These are phyloP conservation scores for Rachicladosporium sp. DNA, from an alignment of 2,329 filamentous ascomycete genomes.

Conservation along the genomic window DNA sequence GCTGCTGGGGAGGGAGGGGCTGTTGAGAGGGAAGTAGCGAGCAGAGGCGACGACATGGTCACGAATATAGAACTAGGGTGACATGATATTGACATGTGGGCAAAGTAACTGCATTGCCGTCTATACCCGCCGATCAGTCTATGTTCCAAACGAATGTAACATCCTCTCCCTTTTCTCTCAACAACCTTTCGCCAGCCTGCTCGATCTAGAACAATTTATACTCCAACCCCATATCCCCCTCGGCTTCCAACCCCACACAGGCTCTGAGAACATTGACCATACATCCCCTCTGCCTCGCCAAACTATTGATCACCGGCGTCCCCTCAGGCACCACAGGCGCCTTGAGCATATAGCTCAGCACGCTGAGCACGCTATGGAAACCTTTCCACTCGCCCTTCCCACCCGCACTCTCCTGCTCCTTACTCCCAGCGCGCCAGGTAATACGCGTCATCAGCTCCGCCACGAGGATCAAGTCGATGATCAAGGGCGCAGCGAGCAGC, in stretches of 20 bases:
- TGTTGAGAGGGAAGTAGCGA: conserved; percentile 8
- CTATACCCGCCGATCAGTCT: no score
- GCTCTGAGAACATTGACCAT: conserved; percentile 98
- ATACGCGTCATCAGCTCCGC: conserved; percentile 98
- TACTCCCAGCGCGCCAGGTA: conserved; percentile 54
- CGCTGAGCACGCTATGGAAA: conserved; percentile 93
- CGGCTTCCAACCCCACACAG: conserved; percentile 89
- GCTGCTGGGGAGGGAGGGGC: conserved; percentile 27
- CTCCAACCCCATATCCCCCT: conserved; percentile 98
- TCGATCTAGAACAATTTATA: conserved; percentile 68
- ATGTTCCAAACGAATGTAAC: no score
- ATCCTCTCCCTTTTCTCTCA: no score
- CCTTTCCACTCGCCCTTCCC: conserved; percentile 62
- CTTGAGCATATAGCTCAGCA: conserved; percentile 98
- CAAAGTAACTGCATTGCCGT: no score
- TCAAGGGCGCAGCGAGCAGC: conserved; percentile 84
- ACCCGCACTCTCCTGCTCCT: conserved; percentile 25
- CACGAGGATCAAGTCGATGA: conserved; percentile 88
- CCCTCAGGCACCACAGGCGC: conserved; percentile 88
- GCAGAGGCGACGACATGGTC: no score
- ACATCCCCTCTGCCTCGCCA: conserved; percentile 89
- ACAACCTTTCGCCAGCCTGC: no score
- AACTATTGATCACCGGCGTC: conserved; percentile 87
- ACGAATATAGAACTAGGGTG: no score
- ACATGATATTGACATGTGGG: no score